Evolutionary conservation across 2,329 filamentous ascomycete species (phyloP).

Genomic region (Drechslerella dactyloides): DNA sequence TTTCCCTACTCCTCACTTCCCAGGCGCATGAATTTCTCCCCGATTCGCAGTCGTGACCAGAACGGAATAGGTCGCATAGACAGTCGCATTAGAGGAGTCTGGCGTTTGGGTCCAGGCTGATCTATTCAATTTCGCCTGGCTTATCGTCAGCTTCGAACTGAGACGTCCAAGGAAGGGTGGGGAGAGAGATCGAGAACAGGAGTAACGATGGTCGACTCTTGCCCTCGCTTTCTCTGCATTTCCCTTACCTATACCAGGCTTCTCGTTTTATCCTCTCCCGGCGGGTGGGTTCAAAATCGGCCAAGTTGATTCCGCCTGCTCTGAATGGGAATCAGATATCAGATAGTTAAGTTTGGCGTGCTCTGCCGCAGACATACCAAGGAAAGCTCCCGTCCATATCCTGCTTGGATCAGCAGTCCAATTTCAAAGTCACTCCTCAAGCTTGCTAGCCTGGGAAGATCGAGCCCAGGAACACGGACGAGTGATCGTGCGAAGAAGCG

Average conservation of each 20-base stretch:
- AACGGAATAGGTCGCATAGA: conserved; percentile 7
- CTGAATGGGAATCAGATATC: conserved; percentile 34
- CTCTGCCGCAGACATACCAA: conserved; percentile 33
- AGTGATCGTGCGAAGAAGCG: conserved; percentile 25
- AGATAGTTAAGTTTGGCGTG: conserved; percentile 30
- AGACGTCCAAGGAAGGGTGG: neutral
- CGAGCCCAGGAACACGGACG: conserved; percentile 36
- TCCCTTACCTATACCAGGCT: conserved; percentile 2
- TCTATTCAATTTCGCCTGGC: neutral
- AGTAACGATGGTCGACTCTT: neutral
- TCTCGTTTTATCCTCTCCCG: conserved; percentile 3
- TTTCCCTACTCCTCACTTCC: conserved; percentile 26
- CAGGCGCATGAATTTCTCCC: conserved; percentile 11
- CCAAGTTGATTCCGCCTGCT: conserved; percentile 38
- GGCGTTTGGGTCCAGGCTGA: neutral
- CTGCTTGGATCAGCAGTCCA: conserved; percentile 36
- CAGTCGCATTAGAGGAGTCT: neutral
- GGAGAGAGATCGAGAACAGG: neutral
- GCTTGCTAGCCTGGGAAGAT: conserved; percentile 33
- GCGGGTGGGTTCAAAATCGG: conserved; percentile 23
- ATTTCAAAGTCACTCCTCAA: conserved; percentile 17
- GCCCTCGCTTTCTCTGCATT: neutral
- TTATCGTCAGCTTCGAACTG: neutral
- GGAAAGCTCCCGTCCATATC: conserved; percentile 44
- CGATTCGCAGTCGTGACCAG: conserved; percentile 17